phyloP scores from a whole-genome alignment of 306 rosid genomes.

The Rosa chinensis region DNA sequence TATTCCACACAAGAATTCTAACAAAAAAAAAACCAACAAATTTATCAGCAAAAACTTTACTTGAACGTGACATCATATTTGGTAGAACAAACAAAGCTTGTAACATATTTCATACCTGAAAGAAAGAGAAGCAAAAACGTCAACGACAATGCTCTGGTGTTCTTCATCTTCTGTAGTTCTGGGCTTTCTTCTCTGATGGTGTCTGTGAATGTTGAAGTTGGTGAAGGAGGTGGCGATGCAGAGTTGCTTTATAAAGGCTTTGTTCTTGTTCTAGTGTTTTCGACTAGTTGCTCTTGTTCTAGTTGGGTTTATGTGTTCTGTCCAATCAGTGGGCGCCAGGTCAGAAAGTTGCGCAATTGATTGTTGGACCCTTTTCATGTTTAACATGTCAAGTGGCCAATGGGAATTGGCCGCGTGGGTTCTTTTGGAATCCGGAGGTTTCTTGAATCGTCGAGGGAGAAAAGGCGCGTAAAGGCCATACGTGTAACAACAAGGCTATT shows the following conservation, averaged over 20 bases:
- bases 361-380: not conserved
- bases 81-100: not conserved
- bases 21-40: not conserved
- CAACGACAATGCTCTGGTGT: conserved; percentile 26
- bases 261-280: not conserved
- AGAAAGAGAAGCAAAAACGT: conserved; percentile 35
- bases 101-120: conserved; percentile 24
- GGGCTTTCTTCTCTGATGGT: too few species aligned
- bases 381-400: not conserved
- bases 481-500: not conserved
- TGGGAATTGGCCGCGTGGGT: conserved; percentile 1
- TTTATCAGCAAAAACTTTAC: not conserved
- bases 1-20: conserved; percentile 34
- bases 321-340: conserved; percentile 19
- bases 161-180: not conserved
- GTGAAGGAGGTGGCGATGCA: not conserved
- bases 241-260: not conserved
- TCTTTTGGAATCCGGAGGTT: conserved; percentile 4
- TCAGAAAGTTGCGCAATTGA: not conserved
- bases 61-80: not conserved
- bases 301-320: conserved; percentile 18
- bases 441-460: conserved; percentile 22
- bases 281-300: too few species aligned
- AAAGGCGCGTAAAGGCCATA: not conserved
- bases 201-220: not conserved